Evolutionary conservation across 805 yeast genomes (phyloP).

Genomic region (Tetrapisispora fleetii): DNA sequence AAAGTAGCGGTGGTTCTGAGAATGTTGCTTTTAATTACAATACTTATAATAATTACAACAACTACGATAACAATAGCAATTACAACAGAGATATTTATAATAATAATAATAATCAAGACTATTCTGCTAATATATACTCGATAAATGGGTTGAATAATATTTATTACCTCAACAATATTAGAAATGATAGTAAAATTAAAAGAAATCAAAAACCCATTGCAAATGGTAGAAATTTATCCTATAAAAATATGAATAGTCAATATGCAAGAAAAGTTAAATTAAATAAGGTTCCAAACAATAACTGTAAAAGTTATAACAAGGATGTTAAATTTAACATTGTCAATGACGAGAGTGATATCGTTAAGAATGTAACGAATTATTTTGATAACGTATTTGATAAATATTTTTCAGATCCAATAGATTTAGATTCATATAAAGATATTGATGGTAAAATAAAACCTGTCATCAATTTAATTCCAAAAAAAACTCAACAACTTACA

Average conservation of each 20-base stretch:
- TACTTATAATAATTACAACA: not conserved
- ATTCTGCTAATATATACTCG: not conserved
- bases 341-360: conserved; percentile 5
- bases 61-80: not conserved
- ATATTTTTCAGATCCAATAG: conserved; percentile 2
- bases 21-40: not conserved
- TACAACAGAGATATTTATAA: not conserved
- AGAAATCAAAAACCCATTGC: not conserved
- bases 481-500: not conserved
- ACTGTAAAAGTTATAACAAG: not conserved
- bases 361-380: not conserved
- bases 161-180: not conserved
- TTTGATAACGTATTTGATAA: not conserved
- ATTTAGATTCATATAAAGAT: conserved; percentile 6
- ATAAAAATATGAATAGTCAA: not conserved
- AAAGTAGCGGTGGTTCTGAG: not conserved
- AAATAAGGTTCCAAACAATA: not conserved
- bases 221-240: not conserved
- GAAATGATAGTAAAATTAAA: conserved; percentile 1
- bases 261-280: not conserved
- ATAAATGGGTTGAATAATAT: not conserved
- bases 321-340: not conserved
- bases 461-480: conserved; percentile 9
- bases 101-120: not conserved
- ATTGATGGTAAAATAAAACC: conserved; percentile 8